Base-by-base conservation (phyloP, 2,329 filamentous ascomycete genomes). In the Ophiostoma triangulosporum region DNA sequence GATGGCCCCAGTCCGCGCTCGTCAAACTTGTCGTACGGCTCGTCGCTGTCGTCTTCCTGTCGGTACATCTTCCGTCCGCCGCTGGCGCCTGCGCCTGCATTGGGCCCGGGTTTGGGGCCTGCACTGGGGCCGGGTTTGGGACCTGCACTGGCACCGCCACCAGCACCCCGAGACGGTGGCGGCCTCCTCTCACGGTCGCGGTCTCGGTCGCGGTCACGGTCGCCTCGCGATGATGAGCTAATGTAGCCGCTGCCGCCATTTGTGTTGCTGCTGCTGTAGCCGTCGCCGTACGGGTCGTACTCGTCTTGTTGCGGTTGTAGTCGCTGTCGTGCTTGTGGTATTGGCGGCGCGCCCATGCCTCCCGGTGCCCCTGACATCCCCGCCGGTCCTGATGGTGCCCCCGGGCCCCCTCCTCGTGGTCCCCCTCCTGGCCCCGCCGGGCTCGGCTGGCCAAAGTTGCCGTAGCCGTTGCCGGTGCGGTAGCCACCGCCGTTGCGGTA, bases 241-340 rank as follows among this genome's bases (percentile, higher is more conserved):
- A 35, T 35, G 35, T 55, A 51, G 64, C 56, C 38, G 60, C 53
- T 60, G 61, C 65, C 50, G 7, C 65, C 68, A 59, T 70, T 72
- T 45, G 70, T 66, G 24, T 51, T 55, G 56, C 73, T 71, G 61
- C 65, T 68, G 48, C 64, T 61, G 48, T 75, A 73, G 48, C 67
- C 66, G 31, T 75, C 73, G 56, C 70, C 69, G 57, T 70, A 75
- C 9, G 72, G 68, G 48, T 77, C 74, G 60, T 76, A 76, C 54
- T 77, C 74, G 35, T 74, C 74, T 52, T 68, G 60, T 6, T 54
- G 56, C 26, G 45, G 31, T 17, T 27, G 15, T 17, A 27, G 48
- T n/a, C 26, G 48, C 40, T 38, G 48, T 38, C 36, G 49, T 8
- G 52, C 29, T 33, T 35, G 31, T 50, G 48, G 32, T 36, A 36